These are phyloP conservation scores for Cryptococcus sp. DNA, from an alignment of 1,284 basidiomycete genomes.

Conservation along the genomic window DNA sequence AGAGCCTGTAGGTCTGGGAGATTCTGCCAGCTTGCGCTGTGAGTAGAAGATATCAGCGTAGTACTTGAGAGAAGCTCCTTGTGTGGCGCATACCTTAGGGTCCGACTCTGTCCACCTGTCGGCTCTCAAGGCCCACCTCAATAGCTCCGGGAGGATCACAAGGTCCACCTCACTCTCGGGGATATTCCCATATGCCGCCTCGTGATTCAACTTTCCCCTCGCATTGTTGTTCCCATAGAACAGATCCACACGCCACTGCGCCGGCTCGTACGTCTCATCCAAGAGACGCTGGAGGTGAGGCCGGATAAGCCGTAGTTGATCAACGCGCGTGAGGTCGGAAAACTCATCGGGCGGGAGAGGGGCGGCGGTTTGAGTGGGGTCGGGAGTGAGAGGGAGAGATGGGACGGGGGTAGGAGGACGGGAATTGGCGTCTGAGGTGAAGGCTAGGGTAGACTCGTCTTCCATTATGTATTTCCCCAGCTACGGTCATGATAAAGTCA, in stretches of 20 bases:
- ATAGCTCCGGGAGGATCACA: conserved; percentile 25
- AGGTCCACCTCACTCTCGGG: conserved; percentile 19
- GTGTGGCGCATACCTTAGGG: not conserved
- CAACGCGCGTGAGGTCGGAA: conserved; percentile 4
- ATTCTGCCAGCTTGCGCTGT: conserved; percentile 2
- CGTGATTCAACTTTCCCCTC: conserved; percentile 1
- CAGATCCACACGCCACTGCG: conserved; percentile 30
- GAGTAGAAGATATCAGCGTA: not conserved
- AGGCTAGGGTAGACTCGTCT: not conserved
- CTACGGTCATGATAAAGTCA: conserved; percentile 3
- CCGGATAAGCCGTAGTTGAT: conserved; percentile 24
- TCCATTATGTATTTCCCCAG: conserved; percentile 13
- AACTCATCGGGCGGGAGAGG: conserved; percentile 10
- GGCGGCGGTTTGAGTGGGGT: not conserved
- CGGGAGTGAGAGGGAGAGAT: not conserved
- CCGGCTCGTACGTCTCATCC: conserved; percentile 28
- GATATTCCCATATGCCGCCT: conserved; percentile 27
- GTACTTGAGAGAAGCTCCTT: not conserved
- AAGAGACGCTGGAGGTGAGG: conserved; percentile 25
- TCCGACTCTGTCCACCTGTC: conserved; percentile 2
- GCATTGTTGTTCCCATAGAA: conserved; percentile 17
- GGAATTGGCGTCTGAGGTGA: conserved; percentile 12
- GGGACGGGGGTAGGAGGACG: conserved; percentile 19
- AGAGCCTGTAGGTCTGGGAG: conserved; percentile 23
- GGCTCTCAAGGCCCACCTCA: conserved; percentile 24